Percentiles rank a stretch among this genome's conserved stretches.
phyloP scores from a whole-genome alignment of 371 early-diverging fungal species.

The Funneliformis caledonium region DNA sequence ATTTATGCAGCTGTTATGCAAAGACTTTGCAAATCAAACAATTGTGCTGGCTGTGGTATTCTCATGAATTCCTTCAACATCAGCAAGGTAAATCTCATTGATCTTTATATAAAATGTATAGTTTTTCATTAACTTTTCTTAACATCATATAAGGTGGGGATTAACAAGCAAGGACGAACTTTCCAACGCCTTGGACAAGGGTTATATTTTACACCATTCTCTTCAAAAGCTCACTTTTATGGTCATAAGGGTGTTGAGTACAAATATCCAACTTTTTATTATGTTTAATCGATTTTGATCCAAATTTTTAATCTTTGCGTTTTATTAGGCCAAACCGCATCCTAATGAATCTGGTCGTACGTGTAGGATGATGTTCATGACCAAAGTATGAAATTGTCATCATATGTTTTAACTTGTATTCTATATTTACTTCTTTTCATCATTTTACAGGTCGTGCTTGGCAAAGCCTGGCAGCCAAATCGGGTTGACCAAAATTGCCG shows the following conservation, averaged over 20 bases:
- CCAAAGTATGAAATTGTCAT: neutral
- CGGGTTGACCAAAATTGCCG: neutral
- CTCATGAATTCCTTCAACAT: slow-evolving; percentile 22
- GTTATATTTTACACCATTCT: slow-evolving; percentile 30
- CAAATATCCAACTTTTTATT: neutral
- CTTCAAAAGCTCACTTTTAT: slow-evolving; percentile 36
- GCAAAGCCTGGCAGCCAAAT: slow-evolving; percentile 12
- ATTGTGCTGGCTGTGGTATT: slow-evolving; percentile 28
- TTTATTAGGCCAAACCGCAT: slow-evolving; percentile 4
- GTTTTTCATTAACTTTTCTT: neutral
- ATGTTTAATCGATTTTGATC: neutral
- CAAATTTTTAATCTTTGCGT: neutral
- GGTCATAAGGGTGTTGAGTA: slow-evolving; percentile 26
- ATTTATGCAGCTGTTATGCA: neutral
- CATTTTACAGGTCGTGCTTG: slow-evolving; percentile 21
- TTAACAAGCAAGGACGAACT: neutral
- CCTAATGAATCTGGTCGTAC: neutral
- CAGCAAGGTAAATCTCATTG: neutral
- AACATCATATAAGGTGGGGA: slow-evolving; percentile 15
- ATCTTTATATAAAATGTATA: neutral
- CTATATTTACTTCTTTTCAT: too few relatives aligned
- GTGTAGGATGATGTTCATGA: slow-evolving; percentile 26
- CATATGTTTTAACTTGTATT: neutral
- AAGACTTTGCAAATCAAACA: neutral
- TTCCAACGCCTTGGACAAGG: slow-evolving; percentile 39